phyloP scores from a whole-genome alignment of 2,329 filamentous ascomycete species.

The Curvularia sp. region DNA sequence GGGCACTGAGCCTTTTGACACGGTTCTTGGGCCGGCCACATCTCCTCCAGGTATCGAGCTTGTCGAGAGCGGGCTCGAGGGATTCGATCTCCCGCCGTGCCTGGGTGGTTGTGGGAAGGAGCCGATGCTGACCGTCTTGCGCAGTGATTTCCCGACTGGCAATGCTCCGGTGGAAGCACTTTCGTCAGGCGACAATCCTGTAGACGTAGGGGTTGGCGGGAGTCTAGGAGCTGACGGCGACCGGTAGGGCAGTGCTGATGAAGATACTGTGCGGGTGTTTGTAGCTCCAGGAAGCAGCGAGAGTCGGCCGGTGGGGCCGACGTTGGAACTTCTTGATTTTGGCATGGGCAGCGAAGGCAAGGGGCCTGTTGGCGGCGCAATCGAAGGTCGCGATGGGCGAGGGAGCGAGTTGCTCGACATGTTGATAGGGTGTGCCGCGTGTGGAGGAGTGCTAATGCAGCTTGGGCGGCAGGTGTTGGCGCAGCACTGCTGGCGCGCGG shows the following conservation, averaged over 20 bases:
- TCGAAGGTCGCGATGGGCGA: slow-evolving; percentile 65
- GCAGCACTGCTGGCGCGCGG: slow-evolving; percentile 22
- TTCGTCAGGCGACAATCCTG: slow-evolving; percentile 59
- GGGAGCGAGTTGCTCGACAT: slow-evolving; percentile 68
- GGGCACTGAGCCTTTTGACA: slow-evolving; percentile 37
- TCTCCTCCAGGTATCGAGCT: slow-evolving; percentile 56
- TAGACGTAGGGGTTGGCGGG: slow-evolving; percentile 44
- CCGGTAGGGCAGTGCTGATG: slow-evolving; percentile 43
- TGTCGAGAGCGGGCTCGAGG: slow-evolving; percentile 60
- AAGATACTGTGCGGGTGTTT: slow-evolving; percentile 42
- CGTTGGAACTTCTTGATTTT: slow-evolving; percentile 70
- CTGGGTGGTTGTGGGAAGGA: slow-evolving; percentile 90
- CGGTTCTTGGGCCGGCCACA: slow-evolving; percentile 42
- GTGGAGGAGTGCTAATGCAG: slow-evolving; percentile 16
- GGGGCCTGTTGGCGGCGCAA: slow-evolving; percentile 74
- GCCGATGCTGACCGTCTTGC: slow-evolving; percentile 92
- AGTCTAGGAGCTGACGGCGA: slow-evolving; percentile 32
- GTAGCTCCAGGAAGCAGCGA: slow-evolving; percentile 42
- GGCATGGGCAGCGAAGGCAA: slow-evolving; percentile 76
- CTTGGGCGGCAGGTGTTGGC: slow-evolving; percentile 10
- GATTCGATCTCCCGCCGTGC: slow-evolving; percentile 60
- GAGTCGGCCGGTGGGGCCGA: slow-evolving; percentile 35
- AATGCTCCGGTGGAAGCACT: slow-evolving; percentile 48
- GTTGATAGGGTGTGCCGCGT: slow-evolving; percentile 18
- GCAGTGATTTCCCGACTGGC: slow-evolving; percentile 69